Conservation (phyloP, 495 filamentous ascomycete genomes). For the Penicillium riverlandense region DNA sequence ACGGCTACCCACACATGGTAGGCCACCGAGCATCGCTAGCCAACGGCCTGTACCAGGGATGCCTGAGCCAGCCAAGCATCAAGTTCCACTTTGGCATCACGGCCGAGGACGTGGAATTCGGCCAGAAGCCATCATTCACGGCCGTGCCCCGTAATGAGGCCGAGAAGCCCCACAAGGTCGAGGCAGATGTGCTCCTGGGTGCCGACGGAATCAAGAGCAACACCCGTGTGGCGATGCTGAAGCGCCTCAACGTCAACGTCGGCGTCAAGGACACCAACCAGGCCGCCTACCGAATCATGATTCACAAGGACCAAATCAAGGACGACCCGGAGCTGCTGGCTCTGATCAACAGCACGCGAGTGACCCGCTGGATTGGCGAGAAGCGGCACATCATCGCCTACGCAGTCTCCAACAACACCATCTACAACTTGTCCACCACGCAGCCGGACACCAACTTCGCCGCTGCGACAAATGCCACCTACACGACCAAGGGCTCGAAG, state of each 20-base stretch:
- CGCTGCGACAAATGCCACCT: slow-evolving; percentile 63
- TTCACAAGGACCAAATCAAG: slow-evolving; percentile 58
- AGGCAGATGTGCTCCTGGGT: slow-evolving; percentile 63
- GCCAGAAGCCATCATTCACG: slow-evolving; percentile 47
- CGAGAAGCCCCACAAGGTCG: slow-evolving; percentile 41
- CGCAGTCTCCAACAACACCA: slow-evolving; percentile 62
- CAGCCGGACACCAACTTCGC: slow-evolving; percentile 72
- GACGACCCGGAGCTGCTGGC: slow-evolving; percentile 60
- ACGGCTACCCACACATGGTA: slow-evolving; percentile 70
- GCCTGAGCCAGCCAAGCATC: slow-evolving; percentile 54
- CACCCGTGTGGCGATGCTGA: slow-evolving; percentile 56
- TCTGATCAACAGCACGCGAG: slow-evolving; percentile 58
- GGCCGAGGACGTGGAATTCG: slow-evolving; percentile 46
- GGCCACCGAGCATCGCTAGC: slow-evolving; percentile 73
- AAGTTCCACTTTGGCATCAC: slow-evolving; percentile 61
- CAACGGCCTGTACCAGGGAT: slow-evolving; percentile 57
- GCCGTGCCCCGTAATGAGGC: slow-evolving; percentile 48
- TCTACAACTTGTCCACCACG: slow-evolving; percentile 72
- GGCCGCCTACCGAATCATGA: slow-evolving; percentile 82
- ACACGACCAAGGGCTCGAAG: slow-evolving; percentile 69
- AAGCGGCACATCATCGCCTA: slow-evolving; percentile 80
- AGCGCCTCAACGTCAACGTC: slow-evolving; percentile 42
- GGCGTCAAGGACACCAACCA: slow-evolving; percentile 66
- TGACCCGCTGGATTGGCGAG: slow-evolving; percentile 72
- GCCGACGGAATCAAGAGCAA: slow-evolving; percentile 68